These are phyloP conservation scores for Tothia fuscella DNA, from an alignment of 2,329 filamentous ascomycete species.

Conservation along the genomic window DNA sequence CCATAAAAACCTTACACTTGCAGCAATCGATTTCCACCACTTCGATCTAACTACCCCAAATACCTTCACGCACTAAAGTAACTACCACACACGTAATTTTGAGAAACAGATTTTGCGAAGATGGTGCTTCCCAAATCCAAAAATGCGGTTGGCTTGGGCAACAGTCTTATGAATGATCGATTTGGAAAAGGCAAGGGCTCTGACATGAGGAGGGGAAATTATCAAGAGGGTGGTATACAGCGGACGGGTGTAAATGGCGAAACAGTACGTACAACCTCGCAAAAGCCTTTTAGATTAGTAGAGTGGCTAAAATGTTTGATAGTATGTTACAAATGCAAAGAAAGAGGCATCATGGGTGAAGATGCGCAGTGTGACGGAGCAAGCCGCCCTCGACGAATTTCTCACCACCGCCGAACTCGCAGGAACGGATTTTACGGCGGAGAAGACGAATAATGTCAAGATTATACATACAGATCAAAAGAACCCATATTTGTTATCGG, in stretches of 20 bases:
- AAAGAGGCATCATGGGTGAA: slow-evolving; percentile 96
- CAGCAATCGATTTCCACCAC: too few relatives aligned
- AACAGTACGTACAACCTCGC: slow-evolving; percentile 35
- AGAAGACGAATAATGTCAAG: slow-evolving; percentile 98
- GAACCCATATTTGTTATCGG: slow-evolving; percentile 85
- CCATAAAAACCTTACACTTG: background rate
- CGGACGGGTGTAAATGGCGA: slow-evolving; percentile 64
- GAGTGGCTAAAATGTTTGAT: slow-evolving; percentile 10
- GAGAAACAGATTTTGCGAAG: too few relatives aligned
- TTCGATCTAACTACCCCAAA: too few relatives aligned
- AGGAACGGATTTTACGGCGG: slow-evolving; percentile 96
- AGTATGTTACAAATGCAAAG: slow-evolving; percentile 83
- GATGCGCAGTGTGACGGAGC: slow-evolving; percentile 97
- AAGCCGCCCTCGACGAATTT: slow-evolving; percentile 93
- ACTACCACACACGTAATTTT: too few relatives aligned
- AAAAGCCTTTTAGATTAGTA: background rate
- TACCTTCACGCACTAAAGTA: too few relatives aligned
- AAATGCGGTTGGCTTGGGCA: slow-evolving; percentile 87
- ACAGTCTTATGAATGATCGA: slow-evolving; percentile 96
- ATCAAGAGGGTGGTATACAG: slow-evolving; percentile 54
- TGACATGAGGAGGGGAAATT: slow-evolving; percentile 62
- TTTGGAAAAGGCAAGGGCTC: slow-evolving; percentile 86
- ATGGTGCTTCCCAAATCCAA: slow-evolving; percentile 88
- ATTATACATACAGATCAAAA: slow-evolving; percentile 95
- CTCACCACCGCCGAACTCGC: slow-evolving; percentile 89